Evolutionary conservation across 306 rosid genomes (phyloP).

Genomic region (Begonia peltatifolia): DNA sequence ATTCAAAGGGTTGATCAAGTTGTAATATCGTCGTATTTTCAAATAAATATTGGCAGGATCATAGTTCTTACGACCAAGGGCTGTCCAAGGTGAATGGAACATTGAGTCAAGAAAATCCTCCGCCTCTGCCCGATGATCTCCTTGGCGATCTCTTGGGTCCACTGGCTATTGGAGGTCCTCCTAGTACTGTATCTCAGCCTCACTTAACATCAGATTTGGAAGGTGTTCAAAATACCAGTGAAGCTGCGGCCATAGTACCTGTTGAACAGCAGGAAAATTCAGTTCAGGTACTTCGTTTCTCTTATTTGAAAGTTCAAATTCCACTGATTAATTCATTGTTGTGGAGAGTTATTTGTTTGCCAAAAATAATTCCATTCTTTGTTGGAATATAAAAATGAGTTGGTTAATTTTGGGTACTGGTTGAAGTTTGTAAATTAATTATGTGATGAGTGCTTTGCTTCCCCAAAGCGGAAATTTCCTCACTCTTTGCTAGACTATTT

Average conservation of each 20-base stretch:
- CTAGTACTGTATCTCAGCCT: slow-evolving; percentile 30
- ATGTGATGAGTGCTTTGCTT: too few relatives aligned
- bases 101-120: slow-evolving; percentile 40
- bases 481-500: too few relatives aligned
- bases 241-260: slow-evolving; percentile 79
- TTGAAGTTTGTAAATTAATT: too few relatives aligned
- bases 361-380: too few relatives aligned
- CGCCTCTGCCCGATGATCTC: slow-evolving; percentile 48
- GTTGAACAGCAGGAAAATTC: slow-evolving; percentile 65
- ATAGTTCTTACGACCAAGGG: slow-evolving; percentile 27
- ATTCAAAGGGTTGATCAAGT: too few relatives aligned
- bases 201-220: slow-evolving; percentile 36
- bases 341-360: neutral
- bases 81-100: slow-evolving; percentile 62
- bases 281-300: slow-evolving; percentile 50
- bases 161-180: slow-evolving; percentile 93
- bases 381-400: too few relatives aligned
- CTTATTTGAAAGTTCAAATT: slow-evolving; percentile 3
- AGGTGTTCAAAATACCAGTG: slow-evolving; percentile 29
- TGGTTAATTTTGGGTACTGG: too few relatives aligned
- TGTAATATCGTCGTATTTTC: too few relatives aligned
- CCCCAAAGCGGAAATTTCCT: too few relatives aligned
- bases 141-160: slow-evolving; percentile 85
- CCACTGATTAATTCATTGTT: neutral
- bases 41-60: slow-evolving; percentile 37